These are phyloP conservation scores for Nyssa sinensis DNA, from an alignment of 148 eudicot genomes.

Conservation along the genomic window DNA sequence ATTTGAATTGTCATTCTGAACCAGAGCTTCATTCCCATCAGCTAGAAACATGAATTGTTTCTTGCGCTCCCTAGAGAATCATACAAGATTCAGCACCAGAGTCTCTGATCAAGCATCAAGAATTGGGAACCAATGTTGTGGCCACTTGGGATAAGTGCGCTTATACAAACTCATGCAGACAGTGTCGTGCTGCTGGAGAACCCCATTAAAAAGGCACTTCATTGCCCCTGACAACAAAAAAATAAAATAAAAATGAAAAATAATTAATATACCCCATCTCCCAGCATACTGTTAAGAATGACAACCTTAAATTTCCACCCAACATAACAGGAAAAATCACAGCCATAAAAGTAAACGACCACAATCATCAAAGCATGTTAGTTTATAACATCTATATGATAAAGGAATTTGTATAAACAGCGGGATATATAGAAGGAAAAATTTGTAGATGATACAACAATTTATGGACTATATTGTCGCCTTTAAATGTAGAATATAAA, in stretches of 20 bases:
- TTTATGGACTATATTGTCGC: too few species aligned
- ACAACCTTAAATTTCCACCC: too few species aligned
- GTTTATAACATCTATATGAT: too few species aligned
- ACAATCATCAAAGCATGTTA: too few species aligned
- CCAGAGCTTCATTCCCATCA: conserved; percentile 89
- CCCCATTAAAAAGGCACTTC: conserved; percentile 86
- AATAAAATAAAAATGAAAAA: neutral
- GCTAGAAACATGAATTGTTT: neutral
- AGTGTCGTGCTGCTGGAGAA: conserved; percentile 84
- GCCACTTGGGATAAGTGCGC: conserved; percentile 94
- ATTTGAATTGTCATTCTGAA: conserved; percentile 44
- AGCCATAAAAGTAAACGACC: too few species aligned
- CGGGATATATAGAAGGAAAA: too few species aligned
- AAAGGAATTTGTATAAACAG: too few species aligned
- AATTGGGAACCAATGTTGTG: conserved; percentile 64
- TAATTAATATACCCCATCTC: too few species aligned
- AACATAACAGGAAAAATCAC: too few species aligned
- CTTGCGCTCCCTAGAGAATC: conserved; percentile 5
- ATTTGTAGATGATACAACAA: too few species aligned
- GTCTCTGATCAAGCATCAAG: conserved; percentile 29
- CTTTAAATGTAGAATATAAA: too few species aligned
- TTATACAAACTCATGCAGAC: conserved; percentile 92
- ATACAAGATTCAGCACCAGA: conserved; percentile 25
- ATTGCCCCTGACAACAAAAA: conserved; percentile 61
- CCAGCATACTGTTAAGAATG: too few species aligned